Evolutionary conservation across 768 basidiomycete species (phyloP), one percentile per base, ranked within the genome.

Genomic region (Coprinopsis cinerea): DNA sequence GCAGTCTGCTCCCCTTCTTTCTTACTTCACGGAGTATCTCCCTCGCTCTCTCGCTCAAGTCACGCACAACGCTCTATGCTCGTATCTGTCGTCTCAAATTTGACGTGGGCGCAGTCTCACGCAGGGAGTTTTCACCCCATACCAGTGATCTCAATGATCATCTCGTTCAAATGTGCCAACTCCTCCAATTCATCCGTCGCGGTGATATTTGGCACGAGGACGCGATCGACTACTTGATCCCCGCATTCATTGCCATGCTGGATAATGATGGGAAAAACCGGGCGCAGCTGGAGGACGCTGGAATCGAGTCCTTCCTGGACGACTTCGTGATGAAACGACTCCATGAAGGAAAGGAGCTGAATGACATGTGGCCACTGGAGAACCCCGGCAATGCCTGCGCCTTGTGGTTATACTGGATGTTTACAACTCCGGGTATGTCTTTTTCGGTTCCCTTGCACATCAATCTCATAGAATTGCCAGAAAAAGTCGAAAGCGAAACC

Each of bases 191-290:
- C 48, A 41, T 49, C 15, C 24, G 39, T n/a, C 22, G 41, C 15
- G 42, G 27, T 7, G 49, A 50, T 27, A 26, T 28, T 7, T 15
- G 20, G 2, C 41, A 44, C 30, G 61, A 64, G 17, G 70, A 76
- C 28, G 17, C 68, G 49, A 54, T 60, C 13, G 55, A 63, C 0
- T 57, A 65, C 27, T 20, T 44, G 2, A 5, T 52, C 41, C 28
- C 37, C 23, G 34, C 71, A 3, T 79, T 75, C 45, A 57, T 83
- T 36, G 76, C 88, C 70, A 61, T 83, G 62, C 64, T 77, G 4
- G 85, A 87, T 54, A 80, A 83, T 63, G 83, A 87, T 62, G 83
- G 83, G 30, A 74, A 73, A 59, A 87, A 88, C 60, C 69, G 71
- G 30, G 65, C 57, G 3, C 82, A 82, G 63, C 75, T 87, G 42